A percentile compares a stretch with the other conserved stretches of the same genome.
Conservation (phyloP, 805 yeast genomes). For the Candida awuae region DNA sequence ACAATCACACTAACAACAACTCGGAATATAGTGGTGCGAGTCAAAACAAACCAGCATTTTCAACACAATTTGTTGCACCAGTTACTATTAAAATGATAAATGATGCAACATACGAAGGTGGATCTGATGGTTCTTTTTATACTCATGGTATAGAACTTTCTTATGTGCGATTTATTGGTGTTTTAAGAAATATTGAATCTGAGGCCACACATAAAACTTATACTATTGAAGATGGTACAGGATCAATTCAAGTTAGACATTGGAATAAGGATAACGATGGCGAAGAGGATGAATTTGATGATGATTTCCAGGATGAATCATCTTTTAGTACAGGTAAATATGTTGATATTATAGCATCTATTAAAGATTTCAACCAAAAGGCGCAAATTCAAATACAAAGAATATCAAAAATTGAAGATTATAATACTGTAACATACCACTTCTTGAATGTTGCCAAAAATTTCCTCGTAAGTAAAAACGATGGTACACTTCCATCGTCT, state of each 20-base stretch:
- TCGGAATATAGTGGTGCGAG: background rate
- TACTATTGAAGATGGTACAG: conserved; percentile 75
- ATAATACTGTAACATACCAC: conserved; percentile 63
- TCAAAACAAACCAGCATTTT: conserved; percentile 14
- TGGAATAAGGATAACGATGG: conserved; percentile 43
- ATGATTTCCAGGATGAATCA: conserved; percentile 40
- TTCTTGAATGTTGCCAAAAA: conserved; percentile 53
- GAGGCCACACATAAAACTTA: conserved; percentile 49
- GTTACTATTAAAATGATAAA: conserved; percentile 65
- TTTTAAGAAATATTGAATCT: conserved; percentile 52
- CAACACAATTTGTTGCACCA: conserved; percentile 41
- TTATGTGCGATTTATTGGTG: conserved; percentile 60
- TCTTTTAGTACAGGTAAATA: conserved; percentile 44
- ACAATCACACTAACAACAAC: background rate
- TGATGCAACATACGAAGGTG: conserved; percentile 49
- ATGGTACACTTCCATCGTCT: conserved; percentile 16
- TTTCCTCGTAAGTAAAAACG: conserved; percentile 51
- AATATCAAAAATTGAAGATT: conserved; percentile 49
- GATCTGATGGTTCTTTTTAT: conserved; percentile 61
- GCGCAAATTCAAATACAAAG: conserved; percentile 58
- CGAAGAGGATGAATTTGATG: conserved; percentile 23
- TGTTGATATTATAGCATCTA: conserved; percentile 49
- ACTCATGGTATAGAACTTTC: conserved; percentile 53
- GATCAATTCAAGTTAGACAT: conserved; percentile 52
- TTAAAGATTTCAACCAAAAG: conserved; percentile 54